A percentile compares a stretch with the other conserved stretches of the same genome.
Conservation (phyloP, 305 asterid genomes). For the Fraxinus nigra region DNA sequence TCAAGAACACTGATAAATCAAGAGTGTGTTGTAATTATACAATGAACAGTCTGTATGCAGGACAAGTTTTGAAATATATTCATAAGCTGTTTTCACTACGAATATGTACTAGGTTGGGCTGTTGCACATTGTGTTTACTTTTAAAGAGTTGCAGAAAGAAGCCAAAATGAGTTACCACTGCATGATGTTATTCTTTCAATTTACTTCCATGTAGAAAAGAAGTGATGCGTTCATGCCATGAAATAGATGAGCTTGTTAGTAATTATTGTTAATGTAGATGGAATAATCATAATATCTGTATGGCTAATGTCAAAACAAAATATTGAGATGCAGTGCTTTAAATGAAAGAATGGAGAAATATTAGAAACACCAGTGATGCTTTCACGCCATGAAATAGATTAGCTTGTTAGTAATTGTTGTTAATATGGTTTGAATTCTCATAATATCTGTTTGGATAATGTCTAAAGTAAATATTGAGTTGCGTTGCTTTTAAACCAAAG, state of each 20-base stretch:
- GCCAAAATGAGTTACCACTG: neutral
- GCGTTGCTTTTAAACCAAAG: neutral
- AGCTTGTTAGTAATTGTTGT: neutral
- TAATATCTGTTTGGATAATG: neutral
- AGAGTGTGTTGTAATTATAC: neutral
- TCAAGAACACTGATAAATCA: neutral
- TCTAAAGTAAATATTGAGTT: neutral
- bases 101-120: neutral
- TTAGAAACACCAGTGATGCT: neutral
- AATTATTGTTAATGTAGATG: neutral
- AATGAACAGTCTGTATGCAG: neutral
- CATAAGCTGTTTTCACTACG: neutral
- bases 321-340: neutral
- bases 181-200: neutral
- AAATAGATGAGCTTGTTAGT: neutral
- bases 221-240: neutral
- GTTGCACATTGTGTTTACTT: neutral
- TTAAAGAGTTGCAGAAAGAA: neutral
- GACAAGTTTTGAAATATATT: neutral
- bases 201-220: neutral
- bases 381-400: neutral
- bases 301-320: neutral
- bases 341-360: neutral
- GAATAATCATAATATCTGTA: neutral
- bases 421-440: neutral